Percentiles rank a stretch among this genome's conserved stretches.
Evolutionary conservation across 208 protist genomes (phyloP).

Genomic region (Balamuthia mandrillaris): DNA sequence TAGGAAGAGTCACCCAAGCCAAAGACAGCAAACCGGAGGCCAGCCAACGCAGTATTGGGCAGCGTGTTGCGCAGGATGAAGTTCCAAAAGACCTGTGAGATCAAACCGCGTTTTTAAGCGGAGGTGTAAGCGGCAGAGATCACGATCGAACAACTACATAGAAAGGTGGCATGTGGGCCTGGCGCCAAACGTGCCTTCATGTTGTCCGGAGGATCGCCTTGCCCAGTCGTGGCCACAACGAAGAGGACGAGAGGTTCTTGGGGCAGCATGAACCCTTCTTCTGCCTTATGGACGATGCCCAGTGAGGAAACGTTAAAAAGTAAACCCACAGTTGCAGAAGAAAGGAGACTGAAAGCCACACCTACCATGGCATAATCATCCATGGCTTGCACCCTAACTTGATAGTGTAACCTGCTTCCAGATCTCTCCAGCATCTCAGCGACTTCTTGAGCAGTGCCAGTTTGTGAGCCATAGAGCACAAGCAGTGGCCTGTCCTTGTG

Average conservation of each 20-base stretch:
- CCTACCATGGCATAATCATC: conserved; percentile 55
- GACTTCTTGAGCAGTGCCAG: conserved; percentile 68
- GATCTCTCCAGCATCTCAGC: conserved; percentile 63
- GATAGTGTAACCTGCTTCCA: conserved; percentile 38
- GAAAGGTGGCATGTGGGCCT: too few relatives aligned
- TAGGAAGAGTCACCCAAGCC: conserved; percentile 73
- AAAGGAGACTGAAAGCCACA: background rate
- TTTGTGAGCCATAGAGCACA: conserved; percentile 68
- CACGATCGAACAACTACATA: too few relatives aligned
- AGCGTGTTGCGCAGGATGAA: conserved; percentile 65
- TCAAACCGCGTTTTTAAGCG: background rate
- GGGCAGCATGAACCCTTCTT: conserved; percentile 48
- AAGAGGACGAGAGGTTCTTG: conserved; percentile 61
- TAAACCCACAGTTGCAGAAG: background rate
- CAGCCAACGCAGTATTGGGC: conserved; percentile 49
- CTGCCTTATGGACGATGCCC: background rate
- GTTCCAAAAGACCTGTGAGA: conserved; percentile 63
- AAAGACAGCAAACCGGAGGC: conserved; percentile 62
- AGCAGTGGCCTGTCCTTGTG: too few relatives aligned
- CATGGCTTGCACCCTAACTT: conserved; percentile 40
- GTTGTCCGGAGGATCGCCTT: conserved; percentile 72
- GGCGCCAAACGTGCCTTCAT: conserved; percentile 57
- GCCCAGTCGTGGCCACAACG: conserved; percentile 69
- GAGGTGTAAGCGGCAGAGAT: background rate
- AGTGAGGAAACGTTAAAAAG: background rate